Percentiles rank a stretch among this genome's conserved stretches.
Evolutionary conservation across 306 rosid genomes (phyloP).

Genomic region (Prunus padus): DNA sequence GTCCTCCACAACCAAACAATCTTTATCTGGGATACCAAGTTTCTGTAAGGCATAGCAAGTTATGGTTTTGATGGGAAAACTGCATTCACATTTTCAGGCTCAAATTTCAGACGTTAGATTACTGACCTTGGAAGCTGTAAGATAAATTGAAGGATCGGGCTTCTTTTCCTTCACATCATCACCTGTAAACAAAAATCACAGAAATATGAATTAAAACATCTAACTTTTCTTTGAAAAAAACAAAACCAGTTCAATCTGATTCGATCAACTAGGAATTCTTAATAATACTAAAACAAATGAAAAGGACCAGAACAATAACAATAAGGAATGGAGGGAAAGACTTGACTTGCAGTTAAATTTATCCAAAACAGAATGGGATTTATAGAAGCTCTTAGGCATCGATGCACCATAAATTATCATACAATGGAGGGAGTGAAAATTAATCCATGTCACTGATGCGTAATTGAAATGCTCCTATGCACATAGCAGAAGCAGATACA

Average conservation of each 20-base stretch:
- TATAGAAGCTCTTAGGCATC: background rate
- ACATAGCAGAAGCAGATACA: background rate
- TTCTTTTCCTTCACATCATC: constrained; percentile 97
- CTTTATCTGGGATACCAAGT: constrained; percentile 55
- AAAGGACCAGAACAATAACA: constrained; percentile 2
- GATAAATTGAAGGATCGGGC: constrained; percentile 89
- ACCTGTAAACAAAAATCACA: constrained; percentile 46
- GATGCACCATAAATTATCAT: constrained; percentile 1
- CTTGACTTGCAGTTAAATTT: background rate
- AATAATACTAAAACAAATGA: background rate
- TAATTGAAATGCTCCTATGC: background rate
- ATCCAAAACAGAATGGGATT: background rate
- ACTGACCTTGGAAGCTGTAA: constrained; percentile 72
- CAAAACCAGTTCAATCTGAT: background rate
- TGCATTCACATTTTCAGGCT: background rate
- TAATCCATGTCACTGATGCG: background rate
- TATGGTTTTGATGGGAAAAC: background rate
- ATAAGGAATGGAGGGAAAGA: constrained; percentile 6
- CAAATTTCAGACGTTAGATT: background rate
- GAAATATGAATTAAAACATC: background rate
- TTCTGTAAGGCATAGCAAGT: constrained; percentile 51
- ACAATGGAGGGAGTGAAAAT: background rate
- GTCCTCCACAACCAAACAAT: constrained; percentile 87
- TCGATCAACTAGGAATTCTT: background rate
- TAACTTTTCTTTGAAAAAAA: background rate